phyloP scores from a whole-genome alignment of 306 rosid species.

The Vigna nakashimae region DNA sequence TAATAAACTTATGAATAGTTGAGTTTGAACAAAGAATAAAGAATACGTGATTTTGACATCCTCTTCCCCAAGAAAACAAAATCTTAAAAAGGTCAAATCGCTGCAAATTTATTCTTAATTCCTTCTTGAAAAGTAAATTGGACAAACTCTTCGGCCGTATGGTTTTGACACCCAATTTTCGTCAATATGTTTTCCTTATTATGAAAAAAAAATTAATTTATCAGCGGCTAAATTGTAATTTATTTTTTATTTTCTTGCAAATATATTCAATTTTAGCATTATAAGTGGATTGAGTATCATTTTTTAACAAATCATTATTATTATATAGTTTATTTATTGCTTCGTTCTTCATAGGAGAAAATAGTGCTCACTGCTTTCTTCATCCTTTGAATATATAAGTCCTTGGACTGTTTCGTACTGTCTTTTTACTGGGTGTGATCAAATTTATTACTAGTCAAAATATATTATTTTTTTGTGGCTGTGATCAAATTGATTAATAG shows the following conservation, averaged over 20 bases:
- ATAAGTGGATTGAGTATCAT: not conserved
- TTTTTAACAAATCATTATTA: not conserved
- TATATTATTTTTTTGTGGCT: too few species aligned
- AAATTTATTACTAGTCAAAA: not conserved
- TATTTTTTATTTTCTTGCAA: not conserved
- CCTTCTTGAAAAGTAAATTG: not conserved
- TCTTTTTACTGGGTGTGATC: not conserved
- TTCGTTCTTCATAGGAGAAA: not conserved
- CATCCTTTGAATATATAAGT: not conserved
- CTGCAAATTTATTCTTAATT: not conserved
- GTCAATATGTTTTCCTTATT: too few species aligned
- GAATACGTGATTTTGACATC: constrained; percentile 3
- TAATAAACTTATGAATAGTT: constrained; percentile 1
- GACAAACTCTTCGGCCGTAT: not conserved
- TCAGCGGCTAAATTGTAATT: not conserved
- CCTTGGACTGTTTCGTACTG: not conserved
- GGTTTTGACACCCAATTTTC: too few species aligned
- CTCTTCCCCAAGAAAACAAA: not conserved
- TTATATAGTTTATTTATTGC: not conserved
- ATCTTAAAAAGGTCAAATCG: constrained; percentile 26
- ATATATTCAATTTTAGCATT: not conserved
- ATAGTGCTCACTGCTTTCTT: not conserved
- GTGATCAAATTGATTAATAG: not conserved
- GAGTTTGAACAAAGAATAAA: constrained; percentile 21
- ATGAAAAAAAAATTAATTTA: too few species aligned